phyloP scores from a whole-genome alignment of 148 eudicot species.

The Vaccinium myrtillus region DNA sequence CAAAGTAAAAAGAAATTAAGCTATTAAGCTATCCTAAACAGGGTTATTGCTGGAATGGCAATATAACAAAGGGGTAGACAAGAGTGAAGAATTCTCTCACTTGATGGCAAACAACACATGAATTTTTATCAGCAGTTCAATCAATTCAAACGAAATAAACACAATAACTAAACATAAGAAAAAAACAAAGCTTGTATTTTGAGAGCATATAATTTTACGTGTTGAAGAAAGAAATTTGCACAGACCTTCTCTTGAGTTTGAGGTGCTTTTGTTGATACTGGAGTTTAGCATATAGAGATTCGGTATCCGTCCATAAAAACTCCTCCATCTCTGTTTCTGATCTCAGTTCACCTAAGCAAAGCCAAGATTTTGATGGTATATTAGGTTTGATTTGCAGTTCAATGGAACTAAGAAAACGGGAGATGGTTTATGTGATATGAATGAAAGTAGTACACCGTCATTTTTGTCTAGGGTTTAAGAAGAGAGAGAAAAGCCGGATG shows the following conservation, averaged over 20 bases:
- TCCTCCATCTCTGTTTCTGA: conserved; percentile 23
- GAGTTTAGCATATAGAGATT: conserved; percentile 17
- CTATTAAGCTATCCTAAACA: not conserved
- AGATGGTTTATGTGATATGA: not conserved
- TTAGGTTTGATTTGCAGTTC: not conserved
- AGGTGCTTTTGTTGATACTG: conserved; percentile 26
- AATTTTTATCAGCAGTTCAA: not conserved
- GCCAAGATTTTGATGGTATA: not conserved
- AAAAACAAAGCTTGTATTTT: not conserved
- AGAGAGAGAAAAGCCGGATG: too few species aligned
- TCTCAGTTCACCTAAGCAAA: not conserved
- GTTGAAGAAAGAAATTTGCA: not conserved
- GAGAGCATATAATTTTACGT: not conserved
- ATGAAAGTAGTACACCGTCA: too few species aligned
- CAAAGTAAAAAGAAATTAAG: not conserved
- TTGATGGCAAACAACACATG: not conserved
- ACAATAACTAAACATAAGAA: not conserved
- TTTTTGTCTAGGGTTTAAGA: too few species aligned
- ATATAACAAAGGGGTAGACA: not conserved
- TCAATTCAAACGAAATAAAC: not conserved
- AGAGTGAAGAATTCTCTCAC: not conserved
- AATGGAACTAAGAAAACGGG: not conserved
- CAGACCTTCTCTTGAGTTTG: conserved; percentile 29
- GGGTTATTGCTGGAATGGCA: not conserved
- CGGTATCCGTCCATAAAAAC: conserved; percentile 11